phyloP scores from a whole-genome alignment of 1,284 basidiomycete genomes.

The Cryptococcus floricola region DNA sequence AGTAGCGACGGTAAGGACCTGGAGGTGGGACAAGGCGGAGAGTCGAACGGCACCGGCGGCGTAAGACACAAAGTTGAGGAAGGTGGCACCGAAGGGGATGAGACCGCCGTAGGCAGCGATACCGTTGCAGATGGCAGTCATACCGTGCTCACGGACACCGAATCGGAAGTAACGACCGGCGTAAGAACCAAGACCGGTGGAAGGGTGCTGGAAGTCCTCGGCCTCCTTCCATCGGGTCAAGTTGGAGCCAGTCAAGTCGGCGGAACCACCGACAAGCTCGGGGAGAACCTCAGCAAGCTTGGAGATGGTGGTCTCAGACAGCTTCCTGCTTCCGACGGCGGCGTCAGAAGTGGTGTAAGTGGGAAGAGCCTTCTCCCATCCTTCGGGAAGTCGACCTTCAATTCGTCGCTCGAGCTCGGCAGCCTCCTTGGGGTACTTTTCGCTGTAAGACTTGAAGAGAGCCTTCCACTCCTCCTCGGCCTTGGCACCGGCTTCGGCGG shows the following conservation, averaged over 20 bases:
- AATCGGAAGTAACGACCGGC: conserved; percentile 88
- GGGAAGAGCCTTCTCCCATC: conserved; percentile 83
- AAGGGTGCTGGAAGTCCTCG: conserved; percentile 84
- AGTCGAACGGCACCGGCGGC: conserved; percentile 86
- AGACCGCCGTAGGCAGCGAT: conserved; percentile 75
- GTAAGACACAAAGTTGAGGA: conserved; percentile 94
- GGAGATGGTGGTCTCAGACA: conserved; percentile 83
- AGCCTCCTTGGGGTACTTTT: conserved; percentile 78
- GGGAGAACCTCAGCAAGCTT: conserved; percentile 71
- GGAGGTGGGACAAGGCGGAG: conserved; percentile 81
- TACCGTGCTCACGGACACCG: conserved; percentile 95
- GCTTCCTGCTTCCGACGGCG: conserved; percentile 85
- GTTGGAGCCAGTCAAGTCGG: conserved; percentile 89
- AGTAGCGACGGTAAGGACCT: conserved; percentile 67
- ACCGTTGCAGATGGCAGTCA: conserved; percentile 94
- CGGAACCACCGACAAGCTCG: conserved; percentile 83
- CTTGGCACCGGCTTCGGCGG: conserved; percentile 68
- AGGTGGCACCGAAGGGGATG: conserved; percentile 81
- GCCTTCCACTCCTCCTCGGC: conserved; percentile 73
- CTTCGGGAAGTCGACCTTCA: conserved; percentile 72
- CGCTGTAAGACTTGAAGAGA: conserved; percentile 65
- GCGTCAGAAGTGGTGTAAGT: conserved; percentile 69
- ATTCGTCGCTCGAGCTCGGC: conserved; percentile 82
- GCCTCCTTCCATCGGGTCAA: conserved; percentile 76
- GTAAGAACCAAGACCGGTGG: conserved; percentile 77